Base-by-base conservation (phyloP, 2,329 filamentous ascomycete species). In the Macroventuria anomochaeta region DNA sequence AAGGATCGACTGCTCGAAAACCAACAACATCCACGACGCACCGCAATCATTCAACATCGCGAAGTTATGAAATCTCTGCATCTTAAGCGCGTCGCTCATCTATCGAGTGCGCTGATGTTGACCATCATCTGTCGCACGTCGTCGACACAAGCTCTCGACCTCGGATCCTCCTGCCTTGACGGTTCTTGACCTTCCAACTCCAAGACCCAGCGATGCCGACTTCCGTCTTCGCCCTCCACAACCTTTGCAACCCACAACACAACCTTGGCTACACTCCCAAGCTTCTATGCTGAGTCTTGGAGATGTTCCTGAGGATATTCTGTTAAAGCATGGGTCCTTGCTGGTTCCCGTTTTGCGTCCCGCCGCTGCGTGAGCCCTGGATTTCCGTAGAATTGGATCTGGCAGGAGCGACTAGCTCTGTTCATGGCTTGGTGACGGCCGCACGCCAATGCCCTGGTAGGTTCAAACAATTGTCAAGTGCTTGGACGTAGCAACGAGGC, bases 201-300 rank as follows among this genome's bases (percentile, higher is more conserved):
- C 55, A 54, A 61, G 55, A 46, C 55, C 13, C 21, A 46, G 23
- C 28, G 29, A 12, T 59, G 56, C 58, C 55, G 57, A 55, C 53
- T 57, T 57, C 57, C 55, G 48, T 61, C 55, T 49, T 58, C 32
- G 42, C 48, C 29, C 25, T 57, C 43, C 47, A 53, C 46, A 17
- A 38, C 39, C 10, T 43, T 31, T 31, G 17, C 26, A 53, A 44
- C 41, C 47, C 46, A 26, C 42, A 46, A 26, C 41, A 31, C 15
- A 17, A 36, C 13, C 41, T 55, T 55, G 53, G 46, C 46, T 47
- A 11, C 28, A 2, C 18, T 28, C 12, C 13, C 26, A 55, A 55
- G 46, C 52, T 46, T 55, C 41, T n/a, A 2, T 21, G 4, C 41
- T 39, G 15, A 46, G 20, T 3, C 53, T 55, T 55, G 41, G 34